Evolutionary conservation across 2,329 filamentous ascomycete species (phyloP), one percentile per base, ranked within the genome.

Genomic region (Zymoseptoria crescenta): DNA sequence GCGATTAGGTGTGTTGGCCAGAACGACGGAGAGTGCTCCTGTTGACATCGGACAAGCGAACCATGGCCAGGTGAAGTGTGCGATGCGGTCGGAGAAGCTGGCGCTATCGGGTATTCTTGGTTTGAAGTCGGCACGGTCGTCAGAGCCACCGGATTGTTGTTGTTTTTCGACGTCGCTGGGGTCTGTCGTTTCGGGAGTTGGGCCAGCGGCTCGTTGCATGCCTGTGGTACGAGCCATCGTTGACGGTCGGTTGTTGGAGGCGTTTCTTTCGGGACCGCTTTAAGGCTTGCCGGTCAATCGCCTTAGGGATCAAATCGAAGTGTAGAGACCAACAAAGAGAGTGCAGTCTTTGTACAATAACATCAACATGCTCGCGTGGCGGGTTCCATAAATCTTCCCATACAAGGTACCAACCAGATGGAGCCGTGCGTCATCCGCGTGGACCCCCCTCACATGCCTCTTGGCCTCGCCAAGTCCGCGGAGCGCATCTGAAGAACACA

Each of bases 11-110:
- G 78, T 77, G 53, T 85, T 83, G 1, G 80, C 79, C 30, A 91
- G 78, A n/a, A 91, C 79, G 2, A 87, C 73, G 0, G 87, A 82
- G 1, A 91, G 72, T 0, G 87, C 87, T 35, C 87, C 88, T 0
- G 87, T 89, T 49, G 85, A 87, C 88, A 91, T 91, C 2, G 86
- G 86, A 20, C 84, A 76, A 1, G 87, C 87, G 72, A 86, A 92
- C 87, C 87, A 89, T 19, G 84, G 84, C 86, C 84, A 66, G 1
- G 64, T 66, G 51, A 66, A 66, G 48, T 66, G 64, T 21, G 64
- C 64, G 29, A 66, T 66, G 19, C 64, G 59, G 49, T 65, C 64
- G 30, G 63, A 63, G 61, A 66, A 66, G 49, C 57, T 53, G 19
- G 62, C 64, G 41, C 59, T 64, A 16, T 63, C 59, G 2, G 64